Base-by-base conservation (phyloP, 305 asterid genomes). In the Fraxinus dipetala region DNA sequence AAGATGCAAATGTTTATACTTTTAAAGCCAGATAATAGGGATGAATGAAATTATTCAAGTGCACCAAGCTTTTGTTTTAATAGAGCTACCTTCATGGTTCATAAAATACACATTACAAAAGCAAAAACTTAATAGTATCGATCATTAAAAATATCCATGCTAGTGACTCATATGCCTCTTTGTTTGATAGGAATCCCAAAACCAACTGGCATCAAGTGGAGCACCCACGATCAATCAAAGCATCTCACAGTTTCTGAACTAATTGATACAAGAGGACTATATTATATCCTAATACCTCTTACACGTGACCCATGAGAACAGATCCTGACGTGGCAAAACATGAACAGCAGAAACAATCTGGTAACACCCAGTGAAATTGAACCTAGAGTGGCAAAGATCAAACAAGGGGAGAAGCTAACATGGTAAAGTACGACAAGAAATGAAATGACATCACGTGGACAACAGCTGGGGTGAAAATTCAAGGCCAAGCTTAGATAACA, bases 31-130 rank as follows among this genome's bases (percentile, higher is more conserved):
- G 77, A 78, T 61, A 81, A 79, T 69, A 0, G 11, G 61, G 54
- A 63, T 5, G 40, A 74, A 78, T 24, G 51, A 32, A 74, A 77
- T 67, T 16, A 78, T 73, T 83, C 78, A 72, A 75, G 34, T 61
- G 70, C 59, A 76, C 72, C 67, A 76, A 69, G n/a, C 73, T 80
- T 80, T 79, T 5, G 0, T 45, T 56, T 48, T 40, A 63, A 38
- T 70, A 61, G 34, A 78, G 80, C 85, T 75, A 75, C 82, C 72
- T 83, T 80, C 79, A 79, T 51, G 79, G 67, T 81, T 35, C 18
- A 63, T 76, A 48, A 5, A 65, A 59, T 36, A 24, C 5, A 34
- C 6, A 30, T 13, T 20, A 36, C 28, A 28, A 6, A 54, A 54
- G 24, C 30, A 77, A 51, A 77, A 5, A 76, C 8, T 73, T 13